A percentile compares a stretch with the other conserved stretches of the same genome.
phyloP scores from a whole-genome alignment of 148 eudicot species.

The Fagopyrum homotropicum region DNA sequence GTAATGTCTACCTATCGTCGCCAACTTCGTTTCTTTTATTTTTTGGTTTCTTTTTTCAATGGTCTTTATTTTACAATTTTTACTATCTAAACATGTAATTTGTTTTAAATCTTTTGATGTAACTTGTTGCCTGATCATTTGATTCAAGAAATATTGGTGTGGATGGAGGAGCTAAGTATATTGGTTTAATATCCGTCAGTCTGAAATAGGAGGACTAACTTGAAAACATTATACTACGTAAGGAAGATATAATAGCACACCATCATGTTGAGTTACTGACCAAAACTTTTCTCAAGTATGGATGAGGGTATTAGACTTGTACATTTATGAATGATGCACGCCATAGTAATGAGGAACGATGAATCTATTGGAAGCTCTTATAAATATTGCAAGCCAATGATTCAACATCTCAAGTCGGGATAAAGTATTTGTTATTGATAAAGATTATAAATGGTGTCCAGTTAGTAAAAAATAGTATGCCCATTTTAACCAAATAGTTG shows the following conservation, averaged over 20 bases:
- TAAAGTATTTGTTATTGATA: not conserved
- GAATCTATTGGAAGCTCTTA: not conserved
- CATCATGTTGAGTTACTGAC: not conserved
- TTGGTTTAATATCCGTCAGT: not conserved
- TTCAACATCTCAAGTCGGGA: not conserved
- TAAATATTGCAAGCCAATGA: constrained; percentile 1
- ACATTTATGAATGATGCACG: not conserved
- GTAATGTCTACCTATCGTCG: not conserved
- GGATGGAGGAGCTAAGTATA: not conserved
- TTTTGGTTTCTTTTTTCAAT: not conserved
- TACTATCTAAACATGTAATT: too few species aligned
- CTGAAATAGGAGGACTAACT: not conserved
- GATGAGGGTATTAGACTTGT: not conserved
- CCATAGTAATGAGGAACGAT: not conserved
- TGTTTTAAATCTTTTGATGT: not conserved
- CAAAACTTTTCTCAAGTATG: not conserved
- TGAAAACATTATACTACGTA: not conserved
- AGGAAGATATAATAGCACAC: not conserved
- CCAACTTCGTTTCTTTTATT: not conserved
- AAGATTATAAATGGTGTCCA: not conserved
- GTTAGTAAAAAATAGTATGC: not conserved
- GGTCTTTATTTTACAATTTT: too few species aligned
- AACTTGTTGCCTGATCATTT: not conserved
- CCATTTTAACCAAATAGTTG: not conserved
- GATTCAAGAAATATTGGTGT: not conserved